Conservation (phyloP, 2,329 filamentous ascomycete species). For the Atkinsonella texensis region DNA sequence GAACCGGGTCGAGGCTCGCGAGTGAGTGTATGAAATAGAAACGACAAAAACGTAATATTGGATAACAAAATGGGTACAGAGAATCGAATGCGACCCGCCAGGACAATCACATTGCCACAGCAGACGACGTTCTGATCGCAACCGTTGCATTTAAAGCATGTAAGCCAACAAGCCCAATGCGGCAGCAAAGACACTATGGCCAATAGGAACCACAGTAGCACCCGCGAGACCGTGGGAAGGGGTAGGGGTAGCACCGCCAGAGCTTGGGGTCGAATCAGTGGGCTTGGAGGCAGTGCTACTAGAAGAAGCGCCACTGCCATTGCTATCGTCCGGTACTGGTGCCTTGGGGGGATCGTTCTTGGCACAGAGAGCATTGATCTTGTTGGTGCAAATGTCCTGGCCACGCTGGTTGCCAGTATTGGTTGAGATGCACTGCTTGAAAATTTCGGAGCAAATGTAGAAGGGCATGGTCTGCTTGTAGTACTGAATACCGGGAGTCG, state of each 20-base stretch:
- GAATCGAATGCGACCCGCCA: conserved; percentile 16
- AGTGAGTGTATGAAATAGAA: conserved; percentile 5
- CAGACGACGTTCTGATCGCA: background rate
- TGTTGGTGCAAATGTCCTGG: conserved; percentile 36
- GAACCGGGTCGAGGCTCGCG: background rate
- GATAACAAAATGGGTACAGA: conserved; percentile 19
- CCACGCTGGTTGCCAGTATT: conserved; percentile 29
- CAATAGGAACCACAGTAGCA: conserved; percentile 28
- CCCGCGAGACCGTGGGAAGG: conserved; percentile 22
- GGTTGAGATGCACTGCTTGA: conserved; percentile 31
- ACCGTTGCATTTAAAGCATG: conserved; percentile 27
- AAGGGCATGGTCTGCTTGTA: conserved; percentile 40
- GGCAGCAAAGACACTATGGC: conserved; percentile 34
- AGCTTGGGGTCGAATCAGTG: conserved; percentile 12
- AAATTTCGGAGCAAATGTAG: conserved; percentile 40
- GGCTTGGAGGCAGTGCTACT: conserved; percentile 15
- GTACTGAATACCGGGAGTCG: conserved; percentile 38
- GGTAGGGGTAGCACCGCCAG: conserved; percentile 19
- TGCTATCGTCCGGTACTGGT: conserved; percentile 8
- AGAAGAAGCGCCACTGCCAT: conserved; percentile 12
- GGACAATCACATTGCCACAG: conserved; percentile 1
- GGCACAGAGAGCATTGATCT: conserved; percentile 37
- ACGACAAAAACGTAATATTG: conserved; percentile 17
- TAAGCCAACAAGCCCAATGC: conserved; percentile 42
- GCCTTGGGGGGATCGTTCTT: conserved; percentile 22